Conservation (phyloP, 192 early-diverging fungal species). For the Backusella tuberculispora region DNA sequence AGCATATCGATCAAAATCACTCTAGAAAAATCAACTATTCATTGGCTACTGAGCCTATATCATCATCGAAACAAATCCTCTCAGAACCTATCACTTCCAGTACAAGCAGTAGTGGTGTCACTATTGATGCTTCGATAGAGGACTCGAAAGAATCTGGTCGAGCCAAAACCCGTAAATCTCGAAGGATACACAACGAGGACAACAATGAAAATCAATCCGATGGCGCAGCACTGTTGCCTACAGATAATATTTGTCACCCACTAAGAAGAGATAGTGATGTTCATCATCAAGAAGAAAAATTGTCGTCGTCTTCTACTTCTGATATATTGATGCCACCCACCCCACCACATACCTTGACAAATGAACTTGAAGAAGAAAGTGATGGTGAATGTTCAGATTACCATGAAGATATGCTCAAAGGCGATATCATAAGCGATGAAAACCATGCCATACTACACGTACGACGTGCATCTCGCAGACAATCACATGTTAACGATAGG, state of each 20-base stretch:
- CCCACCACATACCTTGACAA: not conserved
- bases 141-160: not conserved
- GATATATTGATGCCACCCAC: constrained; percentile 2
- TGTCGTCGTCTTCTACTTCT: not conserved
- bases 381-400: constrained; percentile 58
- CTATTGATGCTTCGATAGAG: not conserved
- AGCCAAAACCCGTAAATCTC: not conserved
- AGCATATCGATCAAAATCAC: constrained; percentile 69
- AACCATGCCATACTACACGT: constrained; percentile 19
- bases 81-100: not conserved
- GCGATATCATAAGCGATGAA: constrained; percentile 38
- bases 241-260: constrained; percentile 1
- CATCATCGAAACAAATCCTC: not conserved
- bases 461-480: constrained; percentile 19
- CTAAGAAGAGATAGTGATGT: not conserved
- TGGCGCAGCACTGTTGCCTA: not conserved
- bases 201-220: not conserved
- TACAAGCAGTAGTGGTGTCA: not conserved
- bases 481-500: constrained; percentile 6
- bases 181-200: not conserved
- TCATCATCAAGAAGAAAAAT: not conserved
- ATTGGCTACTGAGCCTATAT: constrained; percentile 47
- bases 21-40: constrained; percentile 78
- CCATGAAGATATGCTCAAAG: constrained; percentile 63
- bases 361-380: constrained; percentile 19